A percentile compares a stretch with the other conserved stretches of the same genome.
phyloP scores from a whole-genome alignment of 192 early-diverging fungal species.

The Backusella morwellensis region DNA sequence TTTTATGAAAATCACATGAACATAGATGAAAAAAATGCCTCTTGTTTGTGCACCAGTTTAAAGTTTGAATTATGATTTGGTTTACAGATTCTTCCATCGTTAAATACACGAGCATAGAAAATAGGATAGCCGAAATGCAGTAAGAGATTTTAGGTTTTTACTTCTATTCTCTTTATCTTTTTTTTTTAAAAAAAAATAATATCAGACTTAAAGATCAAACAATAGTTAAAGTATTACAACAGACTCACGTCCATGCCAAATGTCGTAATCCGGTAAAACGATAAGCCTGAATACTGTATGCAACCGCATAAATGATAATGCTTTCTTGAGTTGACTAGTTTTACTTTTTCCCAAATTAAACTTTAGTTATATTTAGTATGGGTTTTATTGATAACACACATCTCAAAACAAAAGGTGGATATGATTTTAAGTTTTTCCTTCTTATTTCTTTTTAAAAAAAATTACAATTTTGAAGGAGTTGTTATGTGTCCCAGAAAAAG shows the following conservation, averaged over 20 bases:
- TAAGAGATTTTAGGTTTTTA: not conserved
- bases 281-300: not conserved
- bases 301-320: not conserved
- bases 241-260: not conserved
- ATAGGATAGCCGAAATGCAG: not conserved
- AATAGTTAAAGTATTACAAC: not conserved
- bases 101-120: not conserved
- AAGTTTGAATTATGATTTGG: not conserved
- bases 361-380: not conserved
- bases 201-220: not conserved
- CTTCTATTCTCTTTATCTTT: not conserved
- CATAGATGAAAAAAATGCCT: not conserved
- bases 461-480: too few relatives aligned
- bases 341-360: not conserved
- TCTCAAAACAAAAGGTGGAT: too few relatives aligned
- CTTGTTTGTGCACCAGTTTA: not conserved
- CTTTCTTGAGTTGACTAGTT: not conserved
- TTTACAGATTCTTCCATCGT: not conserved
- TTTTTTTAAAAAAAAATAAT: not conserved
- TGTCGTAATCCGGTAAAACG: conserved; percentile 4
- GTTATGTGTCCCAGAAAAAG: not conserved
- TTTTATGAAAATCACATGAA: conserved; percentile 3
- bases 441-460: too few relatives aligned
- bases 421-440: too few relatives aligned
- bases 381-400: not conserved